phyloP scores from a whole-genome alignment of 345 rosid species.

The Rhodamnia rubescens region DNA sequence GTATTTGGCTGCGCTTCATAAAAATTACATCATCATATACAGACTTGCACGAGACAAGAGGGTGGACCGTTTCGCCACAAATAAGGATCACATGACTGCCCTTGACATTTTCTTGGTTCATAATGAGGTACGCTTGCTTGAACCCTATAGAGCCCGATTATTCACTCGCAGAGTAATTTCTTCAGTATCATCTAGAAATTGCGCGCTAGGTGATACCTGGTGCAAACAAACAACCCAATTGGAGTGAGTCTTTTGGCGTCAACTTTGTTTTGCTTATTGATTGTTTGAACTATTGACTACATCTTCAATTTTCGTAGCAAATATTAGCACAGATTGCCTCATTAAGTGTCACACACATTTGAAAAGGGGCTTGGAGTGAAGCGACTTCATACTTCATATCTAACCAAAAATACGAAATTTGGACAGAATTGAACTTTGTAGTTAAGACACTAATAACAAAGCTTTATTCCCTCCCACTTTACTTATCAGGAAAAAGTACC shows the following conservation, averaged over 20 bases:
- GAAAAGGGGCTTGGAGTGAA: background rate
- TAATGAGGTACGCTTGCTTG: background rate
- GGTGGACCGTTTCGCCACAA: background rate
- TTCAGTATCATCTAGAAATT: background rate
- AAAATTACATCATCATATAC: background rate
- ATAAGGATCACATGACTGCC: background rate
- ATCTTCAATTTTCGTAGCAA: background rate
- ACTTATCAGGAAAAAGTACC: background rate
- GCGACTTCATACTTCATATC: background rate
- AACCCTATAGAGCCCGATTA: background rate
- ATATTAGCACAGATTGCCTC: background rate
- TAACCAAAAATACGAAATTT: background rate
- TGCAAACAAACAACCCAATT: background rate
- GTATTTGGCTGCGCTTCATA: background rate
- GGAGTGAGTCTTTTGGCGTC: background rate
- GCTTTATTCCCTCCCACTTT: background rate
- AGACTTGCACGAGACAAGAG: background rate
- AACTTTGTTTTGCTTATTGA: background rate
- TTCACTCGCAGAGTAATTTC: background rate
- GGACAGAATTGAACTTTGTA: background rate
- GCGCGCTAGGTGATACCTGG: background rate
- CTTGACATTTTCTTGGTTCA: background rate
- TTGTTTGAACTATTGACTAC: background rate
- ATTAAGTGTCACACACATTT: background rate
- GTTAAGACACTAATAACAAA: background rate